Base-by-base conservation (phyloP, 495 filamentous ascomycete genomes). In the Darksidea phi region DNA sequence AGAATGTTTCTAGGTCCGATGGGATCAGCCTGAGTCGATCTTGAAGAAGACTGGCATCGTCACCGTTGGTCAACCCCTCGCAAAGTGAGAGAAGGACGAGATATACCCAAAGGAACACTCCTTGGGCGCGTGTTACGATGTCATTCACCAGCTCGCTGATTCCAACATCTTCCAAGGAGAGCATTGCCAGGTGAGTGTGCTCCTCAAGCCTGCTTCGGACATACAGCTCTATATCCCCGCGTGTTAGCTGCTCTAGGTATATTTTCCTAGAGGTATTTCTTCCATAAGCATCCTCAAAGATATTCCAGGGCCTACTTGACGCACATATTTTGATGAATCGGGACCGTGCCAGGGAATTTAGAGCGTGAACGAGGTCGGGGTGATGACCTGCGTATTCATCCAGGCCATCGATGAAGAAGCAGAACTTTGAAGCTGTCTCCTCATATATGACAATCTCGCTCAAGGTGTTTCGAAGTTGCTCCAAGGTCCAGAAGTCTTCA, bases 331-430 rank as follows among this genome's bases (percentile, higher is more conserved):
- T 82, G 51, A 81, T 59, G 55, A 75, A 62, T 0, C 48, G 11
- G 12, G 48, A 56, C 5, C 24, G 20, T 11, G 61, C 48, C 34
- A 70, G 36, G 4, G 5, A 7, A 15, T 64, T 13, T 11, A 74
- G 32, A 0, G 68, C 15, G 0, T 70, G 42, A n/a, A 74, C 46
- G 6, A 75, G 41, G 6, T 70, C 61, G n/a, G 15, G 24, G 48
- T 70, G 57, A 18, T 74, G 48, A 4, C 68, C 76, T 0, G 72
- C 54, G 55, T 66, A 77, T 51, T 81, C 78, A 49, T 80, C 79
- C 0, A 81, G 64, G 1, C 77, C 78, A 59, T 82, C 80, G 32
- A 82, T 74, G 38, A 80, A 76, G 46, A 82, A 73, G 61, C 75
- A 80, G 23, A 81, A 69, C 38, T 62, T 67, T 26, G 23, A 48